Evolutionary conservation across 371 early-diverging fungal genomes (phyloP), one percentile per base, ranked within the genome.

Genomic region (Rhizomucor miehei): DNA sequence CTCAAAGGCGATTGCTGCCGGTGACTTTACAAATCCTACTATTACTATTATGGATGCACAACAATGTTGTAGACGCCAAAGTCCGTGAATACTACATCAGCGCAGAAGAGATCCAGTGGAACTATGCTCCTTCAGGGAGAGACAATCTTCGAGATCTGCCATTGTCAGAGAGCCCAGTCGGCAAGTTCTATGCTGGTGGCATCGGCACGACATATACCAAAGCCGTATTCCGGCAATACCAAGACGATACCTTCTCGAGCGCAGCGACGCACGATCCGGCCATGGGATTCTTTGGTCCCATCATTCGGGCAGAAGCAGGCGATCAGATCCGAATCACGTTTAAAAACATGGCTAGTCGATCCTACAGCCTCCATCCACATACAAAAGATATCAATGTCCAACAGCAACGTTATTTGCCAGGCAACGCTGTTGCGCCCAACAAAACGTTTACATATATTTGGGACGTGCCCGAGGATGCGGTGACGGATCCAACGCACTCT

Each of bases 241-340:
- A 52, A 8, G 80, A 79, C 51, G 60, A 49, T 6, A 51, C 52
- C 9, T 81, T 77, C 48, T 48, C 48, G 5, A 51, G 50, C 4
- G 54, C 55, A 0, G 60, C 68, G 34, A 54, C 69, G 3, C 71
- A 68, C 50, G 80, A 73, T 45, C 54, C 65, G 5, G 50, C 56
- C 0, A 56, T 77, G 17, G 82, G 82, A 2, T 46, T 72, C 13
- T 23, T 79, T 34, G 82, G 82, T 0, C 82, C 82, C 14, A 57
- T 79, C 13, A 55, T 81, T 46, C 67, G 80, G 48, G 82, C 73
- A 13, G 80, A 81, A 53, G 75, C 72, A 39, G 78, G 78, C 11
- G 79, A 79, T 56, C 71, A 65, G 24, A 44, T 81, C 16, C 62
- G 56, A 6, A 66, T 81, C 23, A 43, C 48, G 5, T 79, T 79